Conservation (phyloP, 257 asterid genomes). For the Scutellaria baicalensis region DNA sequence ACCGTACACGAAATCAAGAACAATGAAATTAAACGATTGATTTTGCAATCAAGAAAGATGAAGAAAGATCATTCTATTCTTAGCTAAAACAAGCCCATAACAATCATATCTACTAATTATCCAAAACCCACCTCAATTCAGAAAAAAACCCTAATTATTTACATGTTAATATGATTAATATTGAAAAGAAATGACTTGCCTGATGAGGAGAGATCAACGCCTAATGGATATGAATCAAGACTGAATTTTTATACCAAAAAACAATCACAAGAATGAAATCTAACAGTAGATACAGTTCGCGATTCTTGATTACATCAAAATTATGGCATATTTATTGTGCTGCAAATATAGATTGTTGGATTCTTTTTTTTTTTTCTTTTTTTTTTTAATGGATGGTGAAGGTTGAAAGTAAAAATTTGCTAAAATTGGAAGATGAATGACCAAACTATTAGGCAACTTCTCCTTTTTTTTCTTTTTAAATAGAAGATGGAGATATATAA, state of each 20-base stretch:
- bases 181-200: conserved; percentile 11
- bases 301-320: conserved; percentile 7
- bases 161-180: not conserved
- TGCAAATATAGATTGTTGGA: not conserved
- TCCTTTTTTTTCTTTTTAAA: too few relatives aligned
- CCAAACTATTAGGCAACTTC: too few relatives aligned
- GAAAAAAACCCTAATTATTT: conserved; percentile 6
- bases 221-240: not conserved
- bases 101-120: conserved; percentile 5
- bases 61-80: not conserved
- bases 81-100: not conserved
- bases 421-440: not conserved
- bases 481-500: too few relatives aligned
- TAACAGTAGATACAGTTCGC: not conserved
- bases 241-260: not conserved
- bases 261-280: not conserved
- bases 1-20: not conserved
- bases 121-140: conserved; percentile 11
- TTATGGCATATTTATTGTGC: not conserved
- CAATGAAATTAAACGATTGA: not conserved
- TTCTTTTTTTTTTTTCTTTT: not conserved
- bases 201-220: conserved; percentile 7
- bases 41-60: not conserved
- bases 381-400: not conserved
- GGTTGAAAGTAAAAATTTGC: not conserved